A percentile compares a stretch with the other conserved stretches of the same genome.
phyloP scores from a whole-genome alignment of 495 filamentous ascomycete genomes.

The Daldinia decipiens region DNA sequence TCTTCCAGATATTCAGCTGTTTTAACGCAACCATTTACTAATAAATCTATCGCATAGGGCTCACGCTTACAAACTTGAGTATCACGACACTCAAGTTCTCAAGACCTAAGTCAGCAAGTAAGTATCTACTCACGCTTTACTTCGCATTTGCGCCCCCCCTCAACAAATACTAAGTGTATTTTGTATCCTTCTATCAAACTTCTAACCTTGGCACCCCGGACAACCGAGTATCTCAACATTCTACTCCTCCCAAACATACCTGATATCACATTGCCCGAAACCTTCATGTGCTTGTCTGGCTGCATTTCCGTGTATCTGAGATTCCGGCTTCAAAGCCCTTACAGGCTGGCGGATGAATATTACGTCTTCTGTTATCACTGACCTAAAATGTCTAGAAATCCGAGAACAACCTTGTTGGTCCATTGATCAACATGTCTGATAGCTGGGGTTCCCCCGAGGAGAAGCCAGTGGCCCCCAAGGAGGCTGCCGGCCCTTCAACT shows the following conservation, averaged over 20 bases:
- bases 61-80: neutral
- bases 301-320: neutral
- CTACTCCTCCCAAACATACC: neutral
- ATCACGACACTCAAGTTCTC: neutral
- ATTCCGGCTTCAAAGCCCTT: neutral
- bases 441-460: conserved; percentile 51
- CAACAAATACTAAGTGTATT: neutral
- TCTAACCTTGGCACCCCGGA: neutral
- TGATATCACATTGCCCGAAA: neutral
- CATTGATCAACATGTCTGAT: conserved; percentile 46
- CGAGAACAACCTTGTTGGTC: neutral
- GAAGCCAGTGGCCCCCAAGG: conserved; percentile 48
- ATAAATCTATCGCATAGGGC: neutral
- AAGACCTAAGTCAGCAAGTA: neutral
- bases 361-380: neutral
- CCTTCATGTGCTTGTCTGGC: neutral
- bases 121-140: neutral
- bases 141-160: neutral
- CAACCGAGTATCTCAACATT: neutral
- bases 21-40: neutral
- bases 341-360: neutral
- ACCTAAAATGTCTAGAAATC: neutral
- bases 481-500: conserved; percentile 30
- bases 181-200: neutral
- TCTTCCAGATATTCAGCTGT: no score